Evolutionary conservation across 495 filamentous ascomycete species (phyloP), one percentile per base, ranked within the genome.

Genomic region (Lasiosphaeria ovina): DNA sequence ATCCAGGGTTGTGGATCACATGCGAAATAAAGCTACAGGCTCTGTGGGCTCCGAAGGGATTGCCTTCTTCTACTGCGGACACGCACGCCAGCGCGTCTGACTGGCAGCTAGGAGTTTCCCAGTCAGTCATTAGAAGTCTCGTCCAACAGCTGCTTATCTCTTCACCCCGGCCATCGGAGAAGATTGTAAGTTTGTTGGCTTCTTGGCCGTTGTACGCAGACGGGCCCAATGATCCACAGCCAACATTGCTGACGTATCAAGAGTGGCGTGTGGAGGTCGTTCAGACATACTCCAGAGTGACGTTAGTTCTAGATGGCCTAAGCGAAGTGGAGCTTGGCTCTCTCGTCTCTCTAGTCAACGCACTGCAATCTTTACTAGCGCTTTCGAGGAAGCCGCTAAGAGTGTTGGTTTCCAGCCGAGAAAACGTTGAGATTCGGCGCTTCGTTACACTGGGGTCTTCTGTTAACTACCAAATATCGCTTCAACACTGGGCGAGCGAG

Each of bases 1-100:
- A 11, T 55, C 53, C 12, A 55, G 31, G n/a, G 53, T 44, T 8
- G 31, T 55, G 16, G 35, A 55, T 35, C 38, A 57, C 36, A 45
- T 33, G 4, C 16, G 33, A 35, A 32, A 33, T 12, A 52, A 2
- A 35, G 14, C 24, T 11, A 32, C 8, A 33, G 24, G 34, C 3
- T 33, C 50, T 52, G 32, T 47, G 2, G 12, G 16, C 5, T n/a
- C 50, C 31, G 6, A 47, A n/a, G 44, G 44, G 11, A 1, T 47
- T n/a, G 44, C 5, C 7, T 42, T 42, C 38, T 8, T 42, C 38
- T 42, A 42, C 38, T 7, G 7, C 38, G 38, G 12, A 24, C 24
- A 24, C 24, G 24, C 24, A 24, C 24, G 24, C 24, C 24, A 24
- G 24, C 24, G 24, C 24, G 24, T 24, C 24, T 2, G 24, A 24